Percentiles rank a stretch among this genome's conserved stretches.
These are phyloP conservation scores for Euphorbia pulcherrima DNA, from an alignment of 345 rosid species.

Conservation along the genomic window DNA sequence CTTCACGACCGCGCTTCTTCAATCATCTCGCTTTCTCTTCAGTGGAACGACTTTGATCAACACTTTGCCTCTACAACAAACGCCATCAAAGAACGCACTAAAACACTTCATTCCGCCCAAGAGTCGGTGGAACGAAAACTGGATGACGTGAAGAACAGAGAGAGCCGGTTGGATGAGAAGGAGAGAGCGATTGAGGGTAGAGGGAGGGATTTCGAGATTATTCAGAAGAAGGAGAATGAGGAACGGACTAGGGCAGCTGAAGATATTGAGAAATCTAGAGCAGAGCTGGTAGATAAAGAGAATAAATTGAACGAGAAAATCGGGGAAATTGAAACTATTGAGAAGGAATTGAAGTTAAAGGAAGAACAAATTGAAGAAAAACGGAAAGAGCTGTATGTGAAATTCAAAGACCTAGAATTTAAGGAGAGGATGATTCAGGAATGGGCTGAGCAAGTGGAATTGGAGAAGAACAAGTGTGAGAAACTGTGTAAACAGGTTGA, in stretches of 20 bases:
- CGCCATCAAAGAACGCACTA: conserved; percentile 25
- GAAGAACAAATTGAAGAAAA: conserved; percentile 15
- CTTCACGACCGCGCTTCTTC: conserved; percentile 41
- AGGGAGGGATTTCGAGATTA: conserved; percentile 20
- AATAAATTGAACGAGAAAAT: conserved; percentile 10
- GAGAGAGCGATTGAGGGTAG: conserved; percentile 23
- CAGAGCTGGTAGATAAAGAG: background rate
- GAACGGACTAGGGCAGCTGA: conserved; percentile 15
- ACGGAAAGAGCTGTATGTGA: conserved; percentile 12
- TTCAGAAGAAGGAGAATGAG: conserved; percentile 10
- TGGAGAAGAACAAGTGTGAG: conserved; percentile 28
- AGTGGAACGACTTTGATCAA: conserved; percentile 45
- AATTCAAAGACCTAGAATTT: conserved; percentile 9
- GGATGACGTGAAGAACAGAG: background rate
- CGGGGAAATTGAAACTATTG: background rate
- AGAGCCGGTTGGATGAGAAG: background rate
- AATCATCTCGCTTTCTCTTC: conserved; percentile 33
- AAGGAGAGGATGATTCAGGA: conserved; percentile 15
- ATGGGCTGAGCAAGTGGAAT: conserved; percentile 16
- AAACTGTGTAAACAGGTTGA: conserved; percentile 18
- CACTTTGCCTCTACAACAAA: conserved; percentile 25
- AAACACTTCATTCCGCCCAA: conserved; percentile 18
- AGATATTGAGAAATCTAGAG: background rate
- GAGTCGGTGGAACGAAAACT: background rate
- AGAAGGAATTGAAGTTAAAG: conserved; percentile 2